Conservation (phyloP, 768 basidiomycete species). For the Tricholoma bakamatsutake region DNA sequence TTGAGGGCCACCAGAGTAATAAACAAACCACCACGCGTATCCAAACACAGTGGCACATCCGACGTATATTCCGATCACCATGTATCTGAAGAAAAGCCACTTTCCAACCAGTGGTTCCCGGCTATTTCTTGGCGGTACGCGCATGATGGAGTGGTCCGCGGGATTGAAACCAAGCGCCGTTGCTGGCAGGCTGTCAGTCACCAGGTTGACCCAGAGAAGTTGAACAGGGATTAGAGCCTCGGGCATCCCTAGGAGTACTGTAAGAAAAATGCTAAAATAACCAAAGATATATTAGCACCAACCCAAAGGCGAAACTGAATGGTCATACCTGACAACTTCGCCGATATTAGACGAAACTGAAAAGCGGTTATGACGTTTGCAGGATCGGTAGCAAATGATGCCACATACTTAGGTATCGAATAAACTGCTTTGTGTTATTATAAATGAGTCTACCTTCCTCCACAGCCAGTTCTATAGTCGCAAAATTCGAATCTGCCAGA, state of each 20-base stretch:
- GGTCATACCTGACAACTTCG: slow-evolving; percentile 72
- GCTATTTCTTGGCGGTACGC: slow-evolving; percentile 83
- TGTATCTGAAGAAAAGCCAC: slow-evolving; percentile 96
- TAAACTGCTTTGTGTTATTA: slow-evolving; percentile 99
- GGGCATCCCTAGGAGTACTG: slow-evolving; percentile 98
- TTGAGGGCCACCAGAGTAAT: slow-evolving; percentile 84
- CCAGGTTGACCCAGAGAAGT: slow-evolving; percentile 96
- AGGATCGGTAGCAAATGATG: slow-evolving; percentile 3
- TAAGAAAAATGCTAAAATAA: slow-evolving; percentile 77
- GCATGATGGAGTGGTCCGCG: slow-evolving; percentile 95
- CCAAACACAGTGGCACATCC: slow-evolving; percentile 94
- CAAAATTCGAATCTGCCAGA: slow-evolving; percentile 94
- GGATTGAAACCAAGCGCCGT: slow-evolving; percentile 98
- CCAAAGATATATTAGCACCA: slow-evolving; percentile 16
- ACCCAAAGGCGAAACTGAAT: background rate
- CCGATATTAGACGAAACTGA: slow-evolving; percentile 94
- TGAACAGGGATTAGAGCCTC: slow-evolving; percentile 97
- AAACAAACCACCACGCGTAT: slow-evolving; percentile 99
- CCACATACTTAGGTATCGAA: slow-evolving; percentile 88
- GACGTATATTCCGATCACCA: slow-evolving; percentile 91
- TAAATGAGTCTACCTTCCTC: slow-evolving; percentile 98
- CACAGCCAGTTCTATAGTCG: slow-evolving; percentile 93
- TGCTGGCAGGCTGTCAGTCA: slow-evolving; percentile 94
- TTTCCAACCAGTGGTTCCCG: slow-evolving; percentile 86
- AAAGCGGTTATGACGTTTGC: slow-evolving; percentile 2